phyloP scores from a whole-genome alignment of 805 yeast species.

The Ascoidea tarda region DNA sequence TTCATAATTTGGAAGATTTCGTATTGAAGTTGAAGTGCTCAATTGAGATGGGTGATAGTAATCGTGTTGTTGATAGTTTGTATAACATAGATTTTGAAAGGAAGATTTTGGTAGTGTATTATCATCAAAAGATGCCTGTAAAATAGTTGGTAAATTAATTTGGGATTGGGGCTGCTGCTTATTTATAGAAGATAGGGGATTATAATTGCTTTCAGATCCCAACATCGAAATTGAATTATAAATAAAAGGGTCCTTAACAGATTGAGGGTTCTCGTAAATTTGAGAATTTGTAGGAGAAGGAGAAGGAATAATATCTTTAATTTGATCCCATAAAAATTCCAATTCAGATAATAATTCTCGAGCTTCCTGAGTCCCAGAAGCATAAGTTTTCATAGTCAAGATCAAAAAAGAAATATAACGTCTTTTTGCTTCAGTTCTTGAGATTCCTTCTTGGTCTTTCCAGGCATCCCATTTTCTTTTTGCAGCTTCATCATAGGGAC shows the following conservation, averaged over 20 bases:
- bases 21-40: constrained; percentile 1
- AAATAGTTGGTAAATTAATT: not conserved
- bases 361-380: constrained; percentile 53
- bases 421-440: constrained; percentile 60
- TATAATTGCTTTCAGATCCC: not conserved
- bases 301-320: constrained; percentile 27
- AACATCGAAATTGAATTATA: not conserved
- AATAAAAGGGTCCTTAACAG: not conserved
- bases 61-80: too few relatives aligned
- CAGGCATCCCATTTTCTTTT: constrained; percentile 78
- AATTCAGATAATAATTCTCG: constrained; percentile 51
- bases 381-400: constrained; percentile 59
- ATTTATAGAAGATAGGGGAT: too few relatives aligned
- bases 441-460: constrained; percentile 58
- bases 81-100: too few relatives aligned
- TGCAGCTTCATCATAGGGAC: constrained; percentile 51
- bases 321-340: constrained; percentile 64
- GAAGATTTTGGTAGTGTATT: too few relatives aligned
- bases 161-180: too few relatives aligned
- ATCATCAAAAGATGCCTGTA: too few relatives aligned
- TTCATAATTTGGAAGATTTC: not conserved
- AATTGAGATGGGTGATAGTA: too few relatives aligned
- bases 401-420: constrained; percentile 53
- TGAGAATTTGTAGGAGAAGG: constrained; percentile 9
- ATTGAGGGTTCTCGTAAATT: not conserved